Evolutionary conservation across 2,329 filamentous ascomycete genomes (phyloP).

Genomic region (Epichloe sylvatica): DNA sequence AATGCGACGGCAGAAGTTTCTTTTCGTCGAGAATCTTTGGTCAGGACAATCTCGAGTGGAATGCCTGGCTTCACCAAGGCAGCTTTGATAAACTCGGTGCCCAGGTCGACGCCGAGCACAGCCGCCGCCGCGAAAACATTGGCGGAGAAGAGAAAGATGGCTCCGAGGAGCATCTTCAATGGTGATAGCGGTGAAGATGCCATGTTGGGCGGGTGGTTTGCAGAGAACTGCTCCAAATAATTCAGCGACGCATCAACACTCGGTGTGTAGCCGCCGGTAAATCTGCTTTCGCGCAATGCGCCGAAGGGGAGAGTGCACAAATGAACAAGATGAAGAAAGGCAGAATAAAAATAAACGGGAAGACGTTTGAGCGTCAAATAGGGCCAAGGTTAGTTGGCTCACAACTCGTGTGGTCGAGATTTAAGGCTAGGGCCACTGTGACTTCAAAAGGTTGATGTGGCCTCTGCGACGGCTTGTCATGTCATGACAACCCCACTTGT

Average conservation of each 20-base stretch:
- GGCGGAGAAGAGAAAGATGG: slow-evolving; percentile 22
- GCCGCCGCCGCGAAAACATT: slow-evolving; percentile 47
- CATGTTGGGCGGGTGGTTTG: slow-evolving; percentile 19
- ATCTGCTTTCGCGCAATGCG: background rate
- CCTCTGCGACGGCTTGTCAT: slow-evolving; percentile 11
- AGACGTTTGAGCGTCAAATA: too few species aligned
- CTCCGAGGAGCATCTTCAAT: slow-evolving; percentile 25
- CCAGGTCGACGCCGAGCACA: slow-evolving; percentile 84
- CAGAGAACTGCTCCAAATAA: slow-evolving; percentile 3
- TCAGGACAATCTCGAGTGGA: slow-evolving; percentile 92
- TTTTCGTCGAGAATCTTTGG: slow-evolving; percentile 95
- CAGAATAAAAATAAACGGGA: too few species aligned
- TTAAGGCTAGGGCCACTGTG: background rate
- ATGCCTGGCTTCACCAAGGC: slow-evolving; percentile 92
- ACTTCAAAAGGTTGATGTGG: slow-evolving; percentile 20
- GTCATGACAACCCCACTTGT: slow-evolving; percentile 7
- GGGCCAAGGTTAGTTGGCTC: background rate
- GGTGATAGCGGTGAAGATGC: slow-evolving; percentile 20
- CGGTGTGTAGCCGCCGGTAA: background rate
- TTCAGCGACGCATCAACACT: background rate
- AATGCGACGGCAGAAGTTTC: slow-evolving; percentile 84
- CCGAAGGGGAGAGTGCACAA: background rate
- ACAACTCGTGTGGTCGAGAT: background rate
- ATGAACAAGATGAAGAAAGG: too few species aligned
- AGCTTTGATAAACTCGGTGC: slow-evolving; percentile 94